Conservation (phyloP, 2,329 filamentous ascomycete species). For the Curvularia lunata region DNA sequence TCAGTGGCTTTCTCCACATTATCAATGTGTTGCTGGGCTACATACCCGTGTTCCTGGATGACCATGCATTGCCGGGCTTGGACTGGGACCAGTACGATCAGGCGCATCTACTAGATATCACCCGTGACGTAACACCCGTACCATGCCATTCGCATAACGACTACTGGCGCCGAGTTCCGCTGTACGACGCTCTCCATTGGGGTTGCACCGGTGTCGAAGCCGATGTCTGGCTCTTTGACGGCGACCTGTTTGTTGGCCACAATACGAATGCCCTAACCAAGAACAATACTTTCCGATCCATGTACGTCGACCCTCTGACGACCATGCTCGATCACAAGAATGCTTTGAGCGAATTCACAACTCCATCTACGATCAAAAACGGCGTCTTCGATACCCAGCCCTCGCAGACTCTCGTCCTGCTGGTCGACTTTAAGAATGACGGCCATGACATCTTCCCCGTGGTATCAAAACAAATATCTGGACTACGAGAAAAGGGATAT, state of each 20-base stretch:
- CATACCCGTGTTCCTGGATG: conserved; percentile 48
- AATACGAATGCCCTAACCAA: conserved; percentile 55
- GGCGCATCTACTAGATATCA: conserved; percentile 55
- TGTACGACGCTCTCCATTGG: conserved; percentile 61
- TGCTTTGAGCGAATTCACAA: conserved; percentile 42
- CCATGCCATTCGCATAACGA: conserved; percentile 65
- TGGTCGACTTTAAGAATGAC: conserved; percentile 59
- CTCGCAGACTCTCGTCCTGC: conserved; percentile 57
- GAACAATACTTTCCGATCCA: conserved; percentile 56
- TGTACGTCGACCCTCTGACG: conserved; percentile 62
- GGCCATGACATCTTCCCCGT: conserved; percentile 47
- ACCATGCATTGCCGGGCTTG: conserved; percentile 41
- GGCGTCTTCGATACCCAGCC: conserved; percentile 61
- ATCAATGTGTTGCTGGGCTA: conserved; percentile 49
- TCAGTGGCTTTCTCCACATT: conserved; percentile 53
- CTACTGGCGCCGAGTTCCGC: conserved; percentile 62
- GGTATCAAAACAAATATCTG: conserved; percentile 52
- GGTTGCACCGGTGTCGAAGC: conserved; percentile 64
- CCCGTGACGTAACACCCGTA: conserved; percentile 57
- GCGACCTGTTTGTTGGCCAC: conserved; percentile 64
- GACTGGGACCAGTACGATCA: conserved; percentile 53
- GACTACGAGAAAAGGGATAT: conserved; percentile 58
- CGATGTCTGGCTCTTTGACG: conserved; percentile 62
- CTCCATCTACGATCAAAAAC: conserved; percentile 40
- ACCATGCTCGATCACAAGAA: conserved; percentile 59